A percentile compares a stretch with the other conserved stretches of the same genome.
Conservation (phyloP, 2,329 filamentous ascomycete species). For the Orbilia javanica region DNA sequence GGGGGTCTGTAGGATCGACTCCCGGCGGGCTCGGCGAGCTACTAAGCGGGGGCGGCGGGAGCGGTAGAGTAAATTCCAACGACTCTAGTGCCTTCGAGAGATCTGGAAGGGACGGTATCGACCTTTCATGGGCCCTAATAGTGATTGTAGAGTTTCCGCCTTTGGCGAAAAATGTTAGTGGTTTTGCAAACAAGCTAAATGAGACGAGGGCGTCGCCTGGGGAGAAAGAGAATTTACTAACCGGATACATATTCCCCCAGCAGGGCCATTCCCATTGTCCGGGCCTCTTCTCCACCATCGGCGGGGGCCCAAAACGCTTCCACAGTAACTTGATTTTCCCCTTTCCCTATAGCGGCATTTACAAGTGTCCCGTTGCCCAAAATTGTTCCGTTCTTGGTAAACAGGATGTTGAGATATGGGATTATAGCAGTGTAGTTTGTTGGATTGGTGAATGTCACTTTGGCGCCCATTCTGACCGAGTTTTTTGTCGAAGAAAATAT, state of each 20-base stretch:
- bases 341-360: slow-evolving; percentile 74
- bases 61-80: slow-evolving; percentile 78
- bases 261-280: slow-evolving; percentile 76
- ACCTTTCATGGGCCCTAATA: slow-evolving; percentile 77
- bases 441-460: slow-evolving; percentile 88
- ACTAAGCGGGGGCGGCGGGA: slow-evolving; percentile 74
- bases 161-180: slow-evolving; percentile 61
- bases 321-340: slow-evolving; percentile 78
- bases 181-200: background rate
- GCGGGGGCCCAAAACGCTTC: slow-evolving; percentile 81
- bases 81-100: slow-evolving; percentile 79
- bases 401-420: slow-evolving; percentile 82
- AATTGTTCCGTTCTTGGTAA: slow-evolving; percentile 78
- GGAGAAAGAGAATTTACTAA: slow-evolving; percentile 62
- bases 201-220: slow-evolving; percentile 41
- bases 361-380: slow-evolving; percentile 80
- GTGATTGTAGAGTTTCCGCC: slow-evolving; percentile 85
- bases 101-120: slow-evolving; percentile 78
- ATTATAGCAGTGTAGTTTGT: slow-evolving; percentile 85
- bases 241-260: slow-evolving; percentile 88
- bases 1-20: background rate
- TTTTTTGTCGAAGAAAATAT: slow-evolving; percentile 79
- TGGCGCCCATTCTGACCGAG: slow-evolving; percentile 77
- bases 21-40: slow-evolving; percentile 64
- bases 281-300: slow-evolving; percentile 73